Conservation (phyloP, 495 filamentous ascomycete genomes). For the Apodospora peruviana region DNA sequence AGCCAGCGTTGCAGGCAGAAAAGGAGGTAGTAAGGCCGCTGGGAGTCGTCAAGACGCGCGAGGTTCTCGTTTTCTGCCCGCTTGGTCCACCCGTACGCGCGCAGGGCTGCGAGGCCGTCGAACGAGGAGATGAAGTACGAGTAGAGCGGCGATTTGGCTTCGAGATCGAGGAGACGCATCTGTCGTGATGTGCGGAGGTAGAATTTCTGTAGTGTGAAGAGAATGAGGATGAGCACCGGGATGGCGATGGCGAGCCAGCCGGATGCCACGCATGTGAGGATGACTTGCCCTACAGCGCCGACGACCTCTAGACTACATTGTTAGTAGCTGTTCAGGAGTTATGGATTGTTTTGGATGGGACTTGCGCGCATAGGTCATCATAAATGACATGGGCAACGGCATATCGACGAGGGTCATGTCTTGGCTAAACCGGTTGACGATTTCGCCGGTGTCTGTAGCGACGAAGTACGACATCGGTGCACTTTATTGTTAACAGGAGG, state of each 20-base stretch:
- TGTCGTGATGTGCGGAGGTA: constrained; percentile 56
- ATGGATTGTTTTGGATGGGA: neutral
- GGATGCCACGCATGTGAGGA: constrained; percentile 23
- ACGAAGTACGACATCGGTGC: constrained; percentile 17
- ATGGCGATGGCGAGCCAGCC: constrained; percentile 21
- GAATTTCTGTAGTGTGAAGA: constrained; percentile 47
- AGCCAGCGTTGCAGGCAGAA: constrained; percentile 47
- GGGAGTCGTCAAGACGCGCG: constrained; percentile 44
- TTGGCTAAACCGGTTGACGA: constrained; percentile 26
- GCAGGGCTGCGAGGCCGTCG: constrained; percentile 40
- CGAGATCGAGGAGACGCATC: constrained; percentile 51
- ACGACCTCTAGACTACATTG: neutral
- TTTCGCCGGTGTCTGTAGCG: constrained; percentile 15
- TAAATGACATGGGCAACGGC: constrained; percentile 10
- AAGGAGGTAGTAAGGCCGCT: constrained; percentile 41
- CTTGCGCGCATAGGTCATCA: neutral
- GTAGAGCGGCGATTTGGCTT: constrained; percentile 32
- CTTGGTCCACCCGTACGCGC: constrained; percentile 38
- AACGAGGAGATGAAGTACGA: constrained; percentile 34
- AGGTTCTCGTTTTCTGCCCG: constrained; percentile 40
- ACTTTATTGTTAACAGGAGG: neutral
- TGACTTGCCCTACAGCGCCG: constrained; percentile 16
- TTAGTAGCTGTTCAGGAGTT: no score
- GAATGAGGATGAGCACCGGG: constrained; percentile 25
- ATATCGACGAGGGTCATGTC: constrained; percentile 26